Percentiles rank a stretch among this genome's conserved stretches.
Evolutionary conservation across 1,284 basidiomycete species (phyloP).

Genomic region (Porphyrellus sp.): DNA sequence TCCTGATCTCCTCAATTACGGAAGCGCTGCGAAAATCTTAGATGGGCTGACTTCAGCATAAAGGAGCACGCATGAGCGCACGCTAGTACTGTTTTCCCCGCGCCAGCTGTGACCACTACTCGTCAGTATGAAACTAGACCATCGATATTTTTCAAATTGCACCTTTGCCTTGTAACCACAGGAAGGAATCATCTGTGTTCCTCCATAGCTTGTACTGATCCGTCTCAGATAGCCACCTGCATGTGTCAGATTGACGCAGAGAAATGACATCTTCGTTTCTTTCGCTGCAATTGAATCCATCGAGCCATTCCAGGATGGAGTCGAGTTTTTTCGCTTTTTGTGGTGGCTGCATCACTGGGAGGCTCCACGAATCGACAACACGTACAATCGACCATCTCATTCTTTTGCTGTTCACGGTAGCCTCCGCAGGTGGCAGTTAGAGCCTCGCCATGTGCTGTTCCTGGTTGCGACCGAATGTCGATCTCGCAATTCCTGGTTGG

Average conservation of each 20-base stretch:
- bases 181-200: neutral
- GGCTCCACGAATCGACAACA: neutral
- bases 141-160: neutral
- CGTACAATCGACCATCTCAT: neutral
- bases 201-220: neutral
- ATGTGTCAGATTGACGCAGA: neutral
- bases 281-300: neutral
- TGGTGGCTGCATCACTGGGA: neutral
- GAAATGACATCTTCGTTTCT: neutral
- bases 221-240: neutral
- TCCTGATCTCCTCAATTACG: neutral
- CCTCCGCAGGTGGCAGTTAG: neutral
- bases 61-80: neutral
- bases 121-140: neutral
- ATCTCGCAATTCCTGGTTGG: neutral
- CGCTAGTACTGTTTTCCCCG: conserved; percentile 1
- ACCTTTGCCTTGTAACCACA: neutral
- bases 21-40: neutral
- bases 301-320: neutral
- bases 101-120: neutral
- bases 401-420: neutral
- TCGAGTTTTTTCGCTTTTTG: neutral
- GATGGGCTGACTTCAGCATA: neutral
- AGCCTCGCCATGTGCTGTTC: too few relatives aligned
- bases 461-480: neutral